Evolutionary conservation across 257 asterid genomes (phyloP), one percentile per base, ranked within the genome.

Genomic region (Forsythia viridissima): DNA sequence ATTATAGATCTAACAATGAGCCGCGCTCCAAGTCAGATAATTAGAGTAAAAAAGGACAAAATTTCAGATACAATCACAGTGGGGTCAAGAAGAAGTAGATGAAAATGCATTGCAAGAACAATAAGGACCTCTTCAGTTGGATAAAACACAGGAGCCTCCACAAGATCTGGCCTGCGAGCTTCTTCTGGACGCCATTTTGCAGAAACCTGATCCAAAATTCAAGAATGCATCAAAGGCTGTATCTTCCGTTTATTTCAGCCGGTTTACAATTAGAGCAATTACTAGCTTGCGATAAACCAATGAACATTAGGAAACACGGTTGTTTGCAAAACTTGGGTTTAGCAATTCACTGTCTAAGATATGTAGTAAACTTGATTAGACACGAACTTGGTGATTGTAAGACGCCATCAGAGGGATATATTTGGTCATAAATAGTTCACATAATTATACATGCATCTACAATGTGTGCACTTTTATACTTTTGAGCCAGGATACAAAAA

Each of bases 101-200:
- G 78, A n/a, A 76, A 71, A 74, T 55, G 73, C 36, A 72, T 24
- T 3, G 20, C 37, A 55, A 70, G 80, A 73, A 43, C 48, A 76
- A 74, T 72, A 77, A 77, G 63, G 63, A 95, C 99, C 98, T 95
- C 96, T 89, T 92, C 98, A 41, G 97, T 86, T 57, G 99, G 99
- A 92, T 92, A 82, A 85, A 93, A 95, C 76, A 93, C 98, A 16
- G 98, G 99, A 84, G 93, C 97, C 10, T 93, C 93, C 86, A 85
- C 87, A 78, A 95, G 84, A 82, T 89, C 85, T 51, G 97, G 96
- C 88, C 87, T 89, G 70, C 88, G 85, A 80, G 94, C 91, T 83
- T 90, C 97, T 76, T 92, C 91, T 71, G 97, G 97, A 76, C 76
- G 87, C 97, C 99, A 95, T 87, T 85, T 90, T 73, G 97, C 98